Conservation (phyloP, 1,139 yeast species). For the Suhomyces choctaworum region DNA sequence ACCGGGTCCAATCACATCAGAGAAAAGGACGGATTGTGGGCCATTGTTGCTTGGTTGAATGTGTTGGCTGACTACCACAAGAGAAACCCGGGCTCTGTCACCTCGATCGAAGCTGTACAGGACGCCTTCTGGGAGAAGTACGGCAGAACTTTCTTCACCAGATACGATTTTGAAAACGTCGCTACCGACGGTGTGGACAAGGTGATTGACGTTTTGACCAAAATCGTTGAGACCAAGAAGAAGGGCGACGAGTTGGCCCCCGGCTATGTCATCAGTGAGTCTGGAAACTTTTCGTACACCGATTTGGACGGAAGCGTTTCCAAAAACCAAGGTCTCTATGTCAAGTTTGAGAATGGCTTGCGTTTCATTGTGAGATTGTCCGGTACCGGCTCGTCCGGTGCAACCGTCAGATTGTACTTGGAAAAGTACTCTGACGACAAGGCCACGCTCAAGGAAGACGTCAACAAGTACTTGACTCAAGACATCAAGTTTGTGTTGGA, state of each 20-base stretch:
- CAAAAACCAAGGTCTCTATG: slow-evolving; percentile 85
- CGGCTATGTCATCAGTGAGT: slow-evolving; percentile 60
- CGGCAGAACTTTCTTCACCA: slow-evolving; percentile 96
- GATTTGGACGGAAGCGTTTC: slow-evolving; percentile 94
- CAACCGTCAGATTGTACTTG: slow-evolving; percentile 89
- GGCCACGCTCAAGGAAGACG: slow-evolving; percentile 49
- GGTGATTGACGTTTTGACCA: slow-evolving; percentile 59
- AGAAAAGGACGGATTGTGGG: slow-evolving; percentile 98
- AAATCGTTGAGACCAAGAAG: slow-evolving; percentile 34
- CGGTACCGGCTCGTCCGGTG: slow-evolving; percentile 98
- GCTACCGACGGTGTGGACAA: slow-evolving; percentile 71
- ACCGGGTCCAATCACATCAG: slow-evolving; percentile 97
- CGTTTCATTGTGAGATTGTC: slow-evolving; percentile 89
- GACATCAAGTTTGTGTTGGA: slow-evolving; percentile 65
- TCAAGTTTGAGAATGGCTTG: slow-evolving; percentile 78
- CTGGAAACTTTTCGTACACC: slow-evolving; percentile 89
- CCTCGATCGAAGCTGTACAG: slow-evolving; percentile 79
- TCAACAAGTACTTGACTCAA: slow-evolving; percentile 66
- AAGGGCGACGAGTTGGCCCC: slow-evolving; percentile 47
- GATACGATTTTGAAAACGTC: slow-evolving; percentile 92
- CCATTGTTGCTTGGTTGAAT: slow-evolving; percentile 95
- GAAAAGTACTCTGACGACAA: slow-evolving; percentile 77
- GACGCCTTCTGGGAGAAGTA: slow-evolving; percentile 85
- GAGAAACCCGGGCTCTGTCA: slow-evolving; percentile 54
- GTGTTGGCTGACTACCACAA: slow-evolving; percentile 80